Percentiles rank a stretch among this genome's conserved stretches.
phyloP scores from a whole-genome alignment of 768 basidiomycete species.

The Lactarius tabidus region DNA sequence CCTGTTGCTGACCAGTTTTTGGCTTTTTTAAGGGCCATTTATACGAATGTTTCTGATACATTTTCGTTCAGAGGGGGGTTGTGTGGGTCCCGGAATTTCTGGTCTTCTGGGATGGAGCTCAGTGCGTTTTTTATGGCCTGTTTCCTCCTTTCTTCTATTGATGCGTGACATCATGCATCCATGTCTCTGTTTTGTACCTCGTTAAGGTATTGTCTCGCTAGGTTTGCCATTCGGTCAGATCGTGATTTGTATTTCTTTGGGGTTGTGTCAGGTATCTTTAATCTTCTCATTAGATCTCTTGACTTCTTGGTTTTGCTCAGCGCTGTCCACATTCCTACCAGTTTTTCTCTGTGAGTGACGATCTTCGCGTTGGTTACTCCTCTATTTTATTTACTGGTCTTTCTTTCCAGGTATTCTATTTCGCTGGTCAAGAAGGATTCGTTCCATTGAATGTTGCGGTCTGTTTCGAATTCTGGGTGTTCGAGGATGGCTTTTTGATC shows the following conservation, averaged over 20 bases:
- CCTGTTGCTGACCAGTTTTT: slow-evolving; percentile 8
- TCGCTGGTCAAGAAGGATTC: no score
- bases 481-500: no score
- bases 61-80: no score
- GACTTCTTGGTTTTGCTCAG: neutral
- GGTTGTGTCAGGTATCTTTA: neutral
- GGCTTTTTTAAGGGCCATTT: neutral
- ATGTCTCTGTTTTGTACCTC: neutral
- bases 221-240: slow-evolving; percentile 1
- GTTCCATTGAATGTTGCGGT: no score
- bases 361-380: no score
- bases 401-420: no score
- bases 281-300: neutral
- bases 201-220: slow-evolving; percentile 8
- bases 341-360: neutral
- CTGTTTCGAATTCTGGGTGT: no score
- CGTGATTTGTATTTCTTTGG: neutral
- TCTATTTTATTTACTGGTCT: no score
- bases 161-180: no score
- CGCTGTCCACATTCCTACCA: neutral
- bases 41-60: no score
- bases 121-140: neutral
- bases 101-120: no score
- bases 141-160: neutral
- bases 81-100: neutral